These are phyloP conservation scores for Brettanomyces anomalus DNA, from an alignment of 805 yeast species.

Conservation along the genomic window DNA sequence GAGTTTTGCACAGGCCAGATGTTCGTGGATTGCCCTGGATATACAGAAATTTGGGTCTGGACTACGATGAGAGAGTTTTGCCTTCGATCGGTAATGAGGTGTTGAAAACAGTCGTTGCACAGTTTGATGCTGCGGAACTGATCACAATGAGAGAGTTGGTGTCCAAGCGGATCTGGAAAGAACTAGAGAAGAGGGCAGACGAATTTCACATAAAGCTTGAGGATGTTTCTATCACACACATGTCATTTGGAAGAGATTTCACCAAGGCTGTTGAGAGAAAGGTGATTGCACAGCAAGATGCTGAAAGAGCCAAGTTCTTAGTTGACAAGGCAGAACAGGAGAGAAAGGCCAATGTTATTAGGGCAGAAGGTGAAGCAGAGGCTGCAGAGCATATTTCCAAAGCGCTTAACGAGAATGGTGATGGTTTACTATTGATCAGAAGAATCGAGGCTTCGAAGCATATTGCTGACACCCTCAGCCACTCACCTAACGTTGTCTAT, in stretches of 20 bases:
- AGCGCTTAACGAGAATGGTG: conserved; percentile 91
- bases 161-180: conserved; percentile 79
- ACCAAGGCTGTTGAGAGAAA: conserved; percentile 98
- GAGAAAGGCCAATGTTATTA: conserved; percentile 84
- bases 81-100: conserved; percentile 99
- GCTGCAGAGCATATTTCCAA: conserved; percentile 92
- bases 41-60: conserved; percentile 85
- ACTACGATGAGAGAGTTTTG: conserved; percentile 93
- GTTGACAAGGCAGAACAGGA: conserved; percentile 98
- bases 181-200: conserved; percentile 68
- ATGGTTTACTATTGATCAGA: conserved; percentile 87
- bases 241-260: conserved; percentile 94
- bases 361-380: conserved; percentile 99
- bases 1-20: conserved; percentile 93
- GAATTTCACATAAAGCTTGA: conserved; percentile 90
- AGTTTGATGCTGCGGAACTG: conserved; percentile 96
- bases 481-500: conserved; percentile 79
- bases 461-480: conserved; percentile 81
- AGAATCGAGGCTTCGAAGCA: conserved; percentile 95
- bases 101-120: conserved; percentile 93
- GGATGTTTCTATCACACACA: conserved; percentile 95
- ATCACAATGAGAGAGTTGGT: conserved; percentile 96
- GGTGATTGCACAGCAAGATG: conserved; percentile 99
- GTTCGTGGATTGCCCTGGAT: conserved; percentile 73
- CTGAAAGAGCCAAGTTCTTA: conserved; percentile 88